Conservation (phyloP, 768 basidiomycete species). For the Tylopilus felleus region DNA sequence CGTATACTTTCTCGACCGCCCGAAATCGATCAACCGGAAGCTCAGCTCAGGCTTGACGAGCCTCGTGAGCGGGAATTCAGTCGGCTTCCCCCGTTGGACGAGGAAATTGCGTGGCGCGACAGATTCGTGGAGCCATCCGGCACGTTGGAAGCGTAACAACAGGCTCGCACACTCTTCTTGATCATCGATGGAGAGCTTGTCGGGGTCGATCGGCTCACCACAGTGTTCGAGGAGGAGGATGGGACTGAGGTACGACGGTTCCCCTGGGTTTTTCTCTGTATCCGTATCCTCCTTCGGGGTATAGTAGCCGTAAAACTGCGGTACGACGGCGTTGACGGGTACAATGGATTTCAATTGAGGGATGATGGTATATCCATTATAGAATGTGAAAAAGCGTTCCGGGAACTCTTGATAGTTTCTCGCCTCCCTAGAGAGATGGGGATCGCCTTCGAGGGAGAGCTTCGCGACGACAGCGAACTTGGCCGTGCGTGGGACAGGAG, state of each 20-base stretch:
- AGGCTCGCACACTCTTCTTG: slow-evolving; percentile 40
- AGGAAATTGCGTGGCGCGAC: slow-evolving; percentile 42
- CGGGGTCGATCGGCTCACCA: slow-evolving; percentile 33
- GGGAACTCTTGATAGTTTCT: slow-evolving; percentile 28
- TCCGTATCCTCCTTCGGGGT: slow-evolving; percentile 18
- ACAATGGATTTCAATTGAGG: slow-evolving; percentile 38
- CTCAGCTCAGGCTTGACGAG: slow-evolving; percentile 15
- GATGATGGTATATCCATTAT: slow-evolving; percentile 23
- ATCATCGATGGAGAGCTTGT: slow-evolving; percentile 35
- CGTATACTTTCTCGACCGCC: slow-evolving; percentile 29
- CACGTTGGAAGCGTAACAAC: slow-evolving; percentile 39
- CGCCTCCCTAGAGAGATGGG: slow-evolving; percentile 34
- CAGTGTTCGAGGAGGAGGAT: slow-evolving; percentile 50
- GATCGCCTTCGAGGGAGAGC: slow-evolving; percentile 38
- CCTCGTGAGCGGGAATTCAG: slow-evolving; percentile 20
- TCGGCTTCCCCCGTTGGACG: slow-evolving; percentile 41
- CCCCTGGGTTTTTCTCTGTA: rapidly evolving
- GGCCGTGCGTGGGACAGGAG: slow-evolving; percentile 26
- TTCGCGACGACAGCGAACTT: slow-evolving; percentile 45
- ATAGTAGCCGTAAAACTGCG: slow-evolving; percentile 67
- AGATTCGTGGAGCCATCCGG: slow-evolving; percentile 40
- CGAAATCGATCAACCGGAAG: slow-evolving; percentile 53
- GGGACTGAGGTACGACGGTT: slow-evolving; percentile 30
- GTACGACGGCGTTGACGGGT: slow-evolving; percentile 48
- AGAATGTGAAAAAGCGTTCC: slow-evolving; percentile 27